Evolutionary conservation across 1,139 yeast genomes (phyloP).

Genomic region (Suhomyces chickasaworum): DNA sequence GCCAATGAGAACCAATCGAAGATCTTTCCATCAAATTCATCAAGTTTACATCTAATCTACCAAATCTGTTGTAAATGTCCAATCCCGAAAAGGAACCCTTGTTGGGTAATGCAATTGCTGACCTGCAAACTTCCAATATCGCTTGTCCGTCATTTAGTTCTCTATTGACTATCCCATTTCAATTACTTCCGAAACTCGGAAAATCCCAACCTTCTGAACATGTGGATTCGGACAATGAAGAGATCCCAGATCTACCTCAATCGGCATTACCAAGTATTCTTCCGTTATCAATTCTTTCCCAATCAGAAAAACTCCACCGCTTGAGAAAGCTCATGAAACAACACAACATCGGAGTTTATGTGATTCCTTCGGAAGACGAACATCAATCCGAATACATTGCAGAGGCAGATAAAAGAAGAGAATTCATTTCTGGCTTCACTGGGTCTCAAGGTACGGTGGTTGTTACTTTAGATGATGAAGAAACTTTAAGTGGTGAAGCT

Average conservation of each 20-base stretch:
- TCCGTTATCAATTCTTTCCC: conserved; percentile 16
- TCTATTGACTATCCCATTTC: conserved; percentile 28
- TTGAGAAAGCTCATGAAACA: conserved; percentile 45
- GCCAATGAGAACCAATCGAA: not conserved
- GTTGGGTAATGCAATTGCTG: conserved; percentile 21
- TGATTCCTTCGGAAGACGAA: conserved; percentile 62
- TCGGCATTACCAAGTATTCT: conserved; percentile 12
- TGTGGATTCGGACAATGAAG: conserved; percentile 17
- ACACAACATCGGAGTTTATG: conserved; percentile 49
- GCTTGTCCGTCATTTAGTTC: conserved; percentile 26
- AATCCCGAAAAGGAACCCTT: conserved; percentile 29
- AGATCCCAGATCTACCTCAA: conserved; percentile 32
- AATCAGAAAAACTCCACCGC: conserved; percentile 29
- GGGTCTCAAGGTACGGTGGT: conserved; percentile 62
- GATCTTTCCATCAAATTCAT: not conserved
- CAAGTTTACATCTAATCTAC: not conserved
- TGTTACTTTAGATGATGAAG: conserved; percentile 43
- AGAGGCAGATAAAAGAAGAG: conserved; percentile 52
- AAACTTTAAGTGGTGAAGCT: conserved; percentile 38
- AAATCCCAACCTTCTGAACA: conserved; percentile 8
- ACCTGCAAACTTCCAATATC: conserved; percentile 22
- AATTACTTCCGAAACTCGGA: conserved; percentile 26
- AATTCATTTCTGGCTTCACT: conserved; percentile 53
- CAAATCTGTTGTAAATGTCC: conserved; percentile 4
- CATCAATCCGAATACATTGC: conserved; percentile 60